Evolutionary conservation across 495 filamentous ascomycete species (phyloP).

Genomic region (Mytilinidion resinicola): DNA sequence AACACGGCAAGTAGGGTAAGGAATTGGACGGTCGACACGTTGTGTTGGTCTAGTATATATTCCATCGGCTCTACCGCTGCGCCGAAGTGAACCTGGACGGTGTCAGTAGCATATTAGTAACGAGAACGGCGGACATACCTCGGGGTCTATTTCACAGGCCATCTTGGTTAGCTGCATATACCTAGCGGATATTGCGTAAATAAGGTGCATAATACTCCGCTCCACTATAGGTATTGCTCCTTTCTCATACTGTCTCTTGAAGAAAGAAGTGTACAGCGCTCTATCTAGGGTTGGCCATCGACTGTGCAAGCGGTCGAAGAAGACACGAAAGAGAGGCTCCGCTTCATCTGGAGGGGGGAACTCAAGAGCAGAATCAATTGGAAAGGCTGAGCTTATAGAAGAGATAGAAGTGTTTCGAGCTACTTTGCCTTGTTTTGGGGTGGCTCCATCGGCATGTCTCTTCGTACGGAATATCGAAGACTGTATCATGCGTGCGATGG

Average conservation of each 20-base stretch:
- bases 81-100: slow-evolving; percentile 7
- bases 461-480: slow-evolving; percentile 5
- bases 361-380: background rate
- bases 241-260: slow-evolving; percentile 8
- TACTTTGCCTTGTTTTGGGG: background rate
- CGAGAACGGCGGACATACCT: background rate
- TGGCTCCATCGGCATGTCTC: background rate
- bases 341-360: slow-evolving; percentile 7
- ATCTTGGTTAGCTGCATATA: slow-evolving; percentile 18
- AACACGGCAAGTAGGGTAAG: slow-evolving; percentile 14
- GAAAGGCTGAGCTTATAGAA: slow-evolving; percentile 6
- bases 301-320: slow-evolving; percentile 18
- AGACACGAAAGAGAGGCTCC: slow-evolving; percentile 6
- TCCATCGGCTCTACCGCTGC: slow-evolving; percentile 17
- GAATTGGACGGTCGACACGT: slow-evolving; percentile 12
- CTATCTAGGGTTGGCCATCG: slow-evolving; percentile 18
- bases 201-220: slow-evolving; percentile 13
- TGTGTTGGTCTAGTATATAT: slow-evolving; percentile 12
- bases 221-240: slow-evolving; percentile 8
- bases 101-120: background rate
- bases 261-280: slow-evolving; percentile 8
- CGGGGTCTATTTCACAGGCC: slow-evolving; percentile 8
- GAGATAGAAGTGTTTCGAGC: slow-evolving; percentile 7
- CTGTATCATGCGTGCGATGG: slow-evolving; percentile 17
- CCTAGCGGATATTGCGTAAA: slow-evolving; percentile 15